phyloP scores from a whole-genome alignment of 1,139 yeast genomes.

The Diutina pseudorugosa region DNA sequence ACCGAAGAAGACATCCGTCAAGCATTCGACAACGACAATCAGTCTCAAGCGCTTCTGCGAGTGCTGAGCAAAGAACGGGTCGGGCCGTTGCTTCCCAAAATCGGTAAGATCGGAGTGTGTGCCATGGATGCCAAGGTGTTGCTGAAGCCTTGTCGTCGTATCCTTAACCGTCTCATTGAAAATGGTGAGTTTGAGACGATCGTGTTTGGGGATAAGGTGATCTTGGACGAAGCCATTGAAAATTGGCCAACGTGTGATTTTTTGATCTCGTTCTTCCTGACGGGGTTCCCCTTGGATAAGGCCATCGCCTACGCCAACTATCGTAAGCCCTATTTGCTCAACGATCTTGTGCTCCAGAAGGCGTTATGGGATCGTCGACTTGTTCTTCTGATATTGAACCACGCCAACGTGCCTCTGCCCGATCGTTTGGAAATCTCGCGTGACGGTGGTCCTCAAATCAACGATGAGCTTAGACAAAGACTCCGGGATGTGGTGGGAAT shows the following conservation, averaged over 20 bases:
- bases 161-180: conserved; percentile 75
- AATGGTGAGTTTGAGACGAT: conserved; percentile 95
- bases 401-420: conserved; percentile 82
- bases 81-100: conserved; percentile 28
- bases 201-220: conserved; percentile 95
- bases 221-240: conserved; percentile 82
- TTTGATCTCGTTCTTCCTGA: conserved; percentile 83
- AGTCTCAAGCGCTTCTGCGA: background rate
- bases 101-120: conserved; percentile 95
- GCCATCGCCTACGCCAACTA: conserved; percentile 85
- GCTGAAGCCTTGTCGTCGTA: conserved; percentile 90
- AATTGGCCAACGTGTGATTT: conserved; percentile 99
- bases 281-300: conserved; percentile 92
- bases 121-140: conserved; percentile 98
- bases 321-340: conserved; percentile 80
- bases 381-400: conserved; percentile 71
- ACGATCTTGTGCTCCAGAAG: conserved; percentile 85
- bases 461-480: conserved; percentile 40
- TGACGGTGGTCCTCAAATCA: conserved; percentile 92
- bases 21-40: background rate
- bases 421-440: conserved; percentile 77
- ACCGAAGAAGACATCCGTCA: conserved; percentile 4
- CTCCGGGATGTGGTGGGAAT: conserved; percentile 23
- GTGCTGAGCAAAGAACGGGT: background rate
- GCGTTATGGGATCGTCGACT: conserved; percentile 93